Conservation (phyloP, 73 alveolate species). For the Blepharisma stoltei region DNA sequence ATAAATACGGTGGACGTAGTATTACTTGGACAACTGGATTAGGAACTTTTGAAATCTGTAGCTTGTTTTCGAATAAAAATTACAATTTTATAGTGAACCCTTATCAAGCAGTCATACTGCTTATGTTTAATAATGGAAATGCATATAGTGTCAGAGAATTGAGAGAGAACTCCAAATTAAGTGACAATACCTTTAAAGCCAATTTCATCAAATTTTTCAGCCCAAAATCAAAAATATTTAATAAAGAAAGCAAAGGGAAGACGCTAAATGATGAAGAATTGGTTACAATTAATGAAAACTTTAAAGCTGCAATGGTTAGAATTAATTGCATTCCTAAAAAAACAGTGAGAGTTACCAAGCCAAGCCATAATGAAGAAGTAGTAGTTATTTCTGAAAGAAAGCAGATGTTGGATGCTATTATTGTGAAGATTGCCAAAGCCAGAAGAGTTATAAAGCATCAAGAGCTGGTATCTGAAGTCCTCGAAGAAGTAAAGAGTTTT, state of each 20-base stretch:
- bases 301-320: conserved; percentile 32
- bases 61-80: conserved; percentile 33
- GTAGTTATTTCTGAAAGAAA: conserved; percentile 53
- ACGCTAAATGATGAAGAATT: too few relatives aligned
- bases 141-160: conserved; percentile 41
- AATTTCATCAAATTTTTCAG: conserved; percentile 45
- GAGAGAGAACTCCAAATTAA: conserved; percentile 39
- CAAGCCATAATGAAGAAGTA: conserved; percentile 36
- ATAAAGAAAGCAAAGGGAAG: conserved; percentile 45
- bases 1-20: conserved; percentile 55
- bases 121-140: conserved; percentile 46
- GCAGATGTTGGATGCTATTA: conserved; percentile 55
- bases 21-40: conserved; percentile 43
- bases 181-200: conserved; percentile 41
- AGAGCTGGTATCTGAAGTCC: conserved; percentile 64
- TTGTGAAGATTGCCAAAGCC: too few relatives aligned
- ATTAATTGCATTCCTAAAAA: conserved; percentile 44
- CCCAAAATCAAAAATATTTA: conserved; percentile 57
- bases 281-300: conserved; percentile 45
- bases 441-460: conserved; percentile 55
- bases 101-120: conserved; percentile 58
- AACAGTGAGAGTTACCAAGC: conserved; percentile 11
- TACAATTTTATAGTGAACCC: conserved; percentile 40
- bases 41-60: conserved; percentile 42
- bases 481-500: conserved; percentile 65